Evolutionary conservation across 257 asterid genomes (phyloP), one percentile per base, ranked within the genome.

Genomic region (Osmanthus fragrans): DNA sequence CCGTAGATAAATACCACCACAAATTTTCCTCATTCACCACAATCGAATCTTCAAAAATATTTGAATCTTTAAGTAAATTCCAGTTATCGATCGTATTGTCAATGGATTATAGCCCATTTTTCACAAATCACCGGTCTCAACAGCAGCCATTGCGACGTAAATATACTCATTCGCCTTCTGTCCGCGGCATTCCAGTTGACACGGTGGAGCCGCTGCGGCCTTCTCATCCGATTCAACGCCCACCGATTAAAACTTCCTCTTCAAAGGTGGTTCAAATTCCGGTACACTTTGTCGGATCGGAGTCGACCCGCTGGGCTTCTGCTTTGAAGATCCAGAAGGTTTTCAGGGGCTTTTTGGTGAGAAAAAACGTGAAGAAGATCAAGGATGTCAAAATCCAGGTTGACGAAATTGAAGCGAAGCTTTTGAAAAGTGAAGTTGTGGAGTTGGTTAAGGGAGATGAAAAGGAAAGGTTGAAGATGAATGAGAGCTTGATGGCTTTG

Each of bases 251-350:
- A 25, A 63, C 49, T 4, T 12, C 89, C 6, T 63, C 79, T 0
- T 75, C 79, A 5, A 92, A 79, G 82, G 88, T 90, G 9, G 89
- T 90, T 33, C 87, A 64, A 82, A 87, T 94, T 16, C 98, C 96
- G 71, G 93, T 94, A 15, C 96, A 73, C 0, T 89, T 80, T n/a
- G 78, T 82, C 23, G 85, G 86, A 0, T 80, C 93, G 7, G 82
- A 71, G 7, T 36, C 79, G 3, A 27, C 3, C 34, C 89, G 87
- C 0, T 19, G 84, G 16, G 87, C 27, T 7, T 85, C 91, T 1
- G 99, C 96, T 2, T 21, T 85, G 86, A 90, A 72, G 78, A 88
- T 94, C 11, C 99, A 94, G 89, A 94, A 85, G 88, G 91, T 84
- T 25, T 85, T 92, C 81, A 84, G 94, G 85, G 98, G 97, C 0